A percentile compares a stretch with the other conserved stretches of the same genome.
Evolutionary conservation across 1,139 yeast genomes (phyloP).

Genomic region (Sugiyamaella castrensis): DNA sequence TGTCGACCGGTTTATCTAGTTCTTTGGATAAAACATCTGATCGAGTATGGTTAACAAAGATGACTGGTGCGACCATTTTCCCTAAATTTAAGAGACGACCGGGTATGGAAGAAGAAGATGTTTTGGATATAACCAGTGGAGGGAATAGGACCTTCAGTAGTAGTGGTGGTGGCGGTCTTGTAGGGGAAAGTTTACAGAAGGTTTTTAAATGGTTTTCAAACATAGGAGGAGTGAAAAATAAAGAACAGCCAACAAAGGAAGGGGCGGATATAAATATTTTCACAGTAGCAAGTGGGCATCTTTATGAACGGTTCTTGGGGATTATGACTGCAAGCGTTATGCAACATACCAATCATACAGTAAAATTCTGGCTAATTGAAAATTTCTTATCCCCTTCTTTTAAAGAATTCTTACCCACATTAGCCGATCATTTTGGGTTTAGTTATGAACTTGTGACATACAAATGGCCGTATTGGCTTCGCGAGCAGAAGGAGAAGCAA

Average conservation of each 20-base stretch:
- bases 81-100: conserved; percentile 47
- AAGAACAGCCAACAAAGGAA: conserved; percentile 19
- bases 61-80: conserved; percentile 46
- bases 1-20: conserved; percentile 35
- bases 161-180: neutral
- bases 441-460: conserved; percentile 73
- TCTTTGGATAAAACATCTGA: conserved; percentile 13
- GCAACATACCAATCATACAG: conserved; percentile 55
- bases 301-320: conserved; percentile 67
- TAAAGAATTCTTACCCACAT: conserved; percentile 54
- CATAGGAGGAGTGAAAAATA: conserved; percentile 4
- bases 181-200: neutral
- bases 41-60: conserved; percentile 32
- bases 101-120: conserved; percentile 43
- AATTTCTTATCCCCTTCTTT: conserved; percentile 72
- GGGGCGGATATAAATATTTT: conserved; percentile 72
- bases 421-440: conserved; percentile 58
- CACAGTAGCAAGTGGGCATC: conserved; percentile 75
- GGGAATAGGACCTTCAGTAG: neutral
- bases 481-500: conserved; percentile 71
- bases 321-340: conserved; percentile 80
- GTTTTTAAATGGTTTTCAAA: neutral
- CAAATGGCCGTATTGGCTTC: conserved; percentile 91
- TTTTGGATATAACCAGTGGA: conserved; percentile 28
- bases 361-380: conserved; percentile 87